Conservation (phyloP, 1,284 basidiomycete genomes). For the Tilletiaria anomala region DNA sequence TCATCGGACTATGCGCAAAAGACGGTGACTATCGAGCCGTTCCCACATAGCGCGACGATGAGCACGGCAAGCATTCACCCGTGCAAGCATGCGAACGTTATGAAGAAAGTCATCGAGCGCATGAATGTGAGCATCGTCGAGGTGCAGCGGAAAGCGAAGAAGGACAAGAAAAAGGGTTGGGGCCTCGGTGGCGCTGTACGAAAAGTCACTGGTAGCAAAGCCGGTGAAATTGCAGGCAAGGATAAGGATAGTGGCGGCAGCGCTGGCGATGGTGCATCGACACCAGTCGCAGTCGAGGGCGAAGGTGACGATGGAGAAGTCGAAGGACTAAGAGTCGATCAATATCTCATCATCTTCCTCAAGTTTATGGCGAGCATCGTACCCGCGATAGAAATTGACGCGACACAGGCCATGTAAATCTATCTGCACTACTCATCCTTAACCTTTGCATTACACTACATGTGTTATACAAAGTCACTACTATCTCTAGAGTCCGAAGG, state of each 20-base stretch:
- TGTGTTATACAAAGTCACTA: no score
- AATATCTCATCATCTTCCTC: slow-evolving; percentile 38
- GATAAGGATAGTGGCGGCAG: neutral
- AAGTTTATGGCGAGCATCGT: slow-evolving; percentile 38
- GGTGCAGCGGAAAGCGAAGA: slow-evolving; percentile 46
- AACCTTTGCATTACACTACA: no score
- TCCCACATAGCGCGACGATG: slow-evolving; percentile 73
- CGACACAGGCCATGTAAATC: slow-evolving; percentile 17
- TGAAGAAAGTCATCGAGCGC: slow-evolving; percentile 98
- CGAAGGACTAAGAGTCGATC: slow-evolving; percentile 31
- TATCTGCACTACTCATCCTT: no score
- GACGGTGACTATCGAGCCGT: slow-evolving; percentile 95
- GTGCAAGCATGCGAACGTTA: slow-evolving; percentile 95
- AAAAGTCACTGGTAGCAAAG: slow-evolving; percentile 49
- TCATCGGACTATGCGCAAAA: slow-evolving; percentile 95
- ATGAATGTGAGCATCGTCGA: slow-evolving; percentile 57
- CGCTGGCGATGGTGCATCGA: neutral
- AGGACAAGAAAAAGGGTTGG: slow-evolving; percentile 58
- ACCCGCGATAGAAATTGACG: slow-evolving; percentile 37
- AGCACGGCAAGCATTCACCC: slow-evolving; percentile 65
- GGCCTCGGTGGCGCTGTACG: slow-evolving; percentile 57
- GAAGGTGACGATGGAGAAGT: slow-evolving; percentile 8
- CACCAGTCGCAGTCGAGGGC: neutral
- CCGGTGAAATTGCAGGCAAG: neutral
- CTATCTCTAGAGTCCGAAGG: no score